Evolutionary conservation across 2,329 filamentous ascomycete species (phyloP).

Genomic region (Blastomyces percursus): DNA sequence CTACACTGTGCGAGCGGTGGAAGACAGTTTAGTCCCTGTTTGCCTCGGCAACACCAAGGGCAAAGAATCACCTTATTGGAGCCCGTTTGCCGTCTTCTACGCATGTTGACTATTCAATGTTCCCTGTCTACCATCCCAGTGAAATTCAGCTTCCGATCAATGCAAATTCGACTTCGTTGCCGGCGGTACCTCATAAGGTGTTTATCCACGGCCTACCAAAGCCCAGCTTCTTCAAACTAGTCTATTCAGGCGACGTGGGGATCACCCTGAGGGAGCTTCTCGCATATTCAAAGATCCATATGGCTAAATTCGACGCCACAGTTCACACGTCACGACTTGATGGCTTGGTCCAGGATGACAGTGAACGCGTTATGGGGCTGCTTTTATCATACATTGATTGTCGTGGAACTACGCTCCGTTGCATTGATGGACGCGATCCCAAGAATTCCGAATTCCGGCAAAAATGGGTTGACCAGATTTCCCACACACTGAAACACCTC

Average conservation of each 20-base stretch:
- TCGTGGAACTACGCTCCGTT: constrained; percentile 9
- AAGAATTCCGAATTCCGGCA: constrained; percentile 6
- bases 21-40: constrained; percentile 5
- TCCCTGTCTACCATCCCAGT: constrained; percentile 12
- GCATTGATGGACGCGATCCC: constrained; percentile 7
- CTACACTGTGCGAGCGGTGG: constrained; percentile 8
- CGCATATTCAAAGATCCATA: constrained; percentile 9
- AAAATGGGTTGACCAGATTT: constrained; percentile 12
- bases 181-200: constrained; percentile 13
- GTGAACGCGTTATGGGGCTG: constrained; percentile 10
- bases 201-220: constrained; percentile 10
- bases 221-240: constrained; percentile 15
- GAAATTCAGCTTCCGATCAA: constrained; percentile 12
- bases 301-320: constrained; percentile 7
- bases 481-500: constrained; percentile 11
- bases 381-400: constrained; percentile 14
- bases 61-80: constrained; percentile 6
- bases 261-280: constrained; percentile 10
- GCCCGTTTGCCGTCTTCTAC: constrained; percentile 7
- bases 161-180: constrained; percentile 10
- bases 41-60: neutral
- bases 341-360: constrained; percentile 11
- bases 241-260: constrained; percentile 12
- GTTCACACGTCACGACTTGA: constrained; percentile 13
- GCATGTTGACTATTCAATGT: constrained; percentile 11